Base-by-base conservation (phyloP, 192 early-diverging fungal genomes). In the Coemansia sp. region DNA sequence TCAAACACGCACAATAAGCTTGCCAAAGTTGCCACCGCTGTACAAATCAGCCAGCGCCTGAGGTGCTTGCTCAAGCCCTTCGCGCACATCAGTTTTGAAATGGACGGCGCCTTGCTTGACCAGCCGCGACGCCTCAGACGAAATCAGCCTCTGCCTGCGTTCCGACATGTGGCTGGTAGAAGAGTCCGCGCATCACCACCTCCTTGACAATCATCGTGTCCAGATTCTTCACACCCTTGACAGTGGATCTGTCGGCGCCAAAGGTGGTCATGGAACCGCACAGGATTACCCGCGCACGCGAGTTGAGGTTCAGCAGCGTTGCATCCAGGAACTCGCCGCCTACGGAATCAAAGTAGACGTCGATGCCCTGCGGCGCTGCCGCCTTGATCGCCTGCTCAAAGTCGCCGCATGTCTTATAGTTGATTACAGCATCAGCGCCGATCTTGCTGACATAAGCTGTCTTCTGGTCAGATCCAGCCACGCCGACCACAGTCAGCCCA, bases 311-410 rank as follows among this genome's bases (percentile, higher is more conserved):
- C 14, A 75, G 71, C 20, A 97, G 76, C 7, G 84, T 91, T 20
- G 85, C 86, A 17, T 96, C 93, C 8, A 97, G 83, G 63, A 86
- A 87, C 75, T 91, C 89, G 39, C 94, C 95, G 54, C 90, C 92
- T 32, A 95, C 92, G 51, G 92, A 87, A 60, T 96, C 93, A 78
- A 89, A 95, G 72, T 95, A 95, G 18, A 95, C 87, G 68, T 96
- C 95, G 60, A 96, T 87, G 45, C 95, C 94, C 9, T 92, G 75
- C 33, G 94, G 94, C 38, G 88, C 88, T 2, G 81, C 71, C 73
- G 88, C 71, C 38, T 64, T 80, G 20, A 97, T 87, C 18, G 85
- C 86, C 0, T 68, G 74, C 1, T 72, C 62, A 20, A 74, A 58
- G 43, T 71, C 65, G n/a, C 80, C 85, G 7, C 78, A 85, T 3